phyloP scores from a whole-genome alignment of 495 filamentous ascomycete species.

The Annulohypoxylon stygium region DNA sequence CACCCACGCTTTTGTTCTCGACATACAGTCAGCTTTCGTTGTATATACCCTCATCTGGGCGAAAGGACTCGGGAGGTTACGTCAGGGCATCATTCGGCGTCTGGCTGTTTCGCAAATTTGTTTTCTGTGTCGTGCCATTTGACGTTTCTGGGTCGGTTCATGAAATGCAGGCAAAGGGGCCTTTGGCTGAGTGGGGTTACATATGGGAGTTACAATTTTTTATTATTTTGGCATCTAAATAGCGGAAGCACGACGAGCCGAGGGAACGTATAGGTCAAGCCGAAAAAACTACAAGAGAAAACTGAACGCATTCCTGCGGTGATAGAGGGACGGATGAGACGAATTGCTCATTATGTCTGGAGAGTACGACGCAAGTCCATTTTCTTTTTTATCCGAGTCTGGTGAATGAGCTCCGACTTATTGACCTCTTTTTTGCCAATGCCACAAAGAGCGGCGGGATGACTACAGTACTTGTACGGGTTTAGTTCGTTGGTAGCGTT shows the following conservation, averaged over 20 bases:
- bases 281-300: slow-evolving; percentile 20
- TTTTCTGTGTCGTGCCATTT: slow-evolving; percentile 29
- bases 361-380: slow-evolving; percentile 43
- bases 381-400: slow-evolving; percentile 11
- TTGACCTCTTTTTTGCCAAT: slow-evolving; percentile 17
- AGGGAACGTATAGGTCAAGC: slow-evolving; percentile 30
- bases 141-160: slow-evolving; percentile 34
- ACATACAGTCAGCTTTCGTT: slow-evolving; percentile 49
- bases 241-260: slow-evolving; percentile 33
- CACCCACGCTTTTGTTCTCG: slow-evolving; percentile 41
- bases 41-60: slow-evolving; percentile 54
- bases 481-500: slow-evolving; percentile 30
- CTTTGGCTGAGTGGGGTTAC: slow-evolving; percentile 32
- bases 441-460: slow-evolving; percentile 20
- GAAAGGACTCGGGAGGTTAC: slow-evolving; percentile 51
- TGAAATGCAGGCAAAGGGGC: slow-evolving; percentile 31
- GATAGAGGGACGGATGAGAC: slow-evolving; percentile 35
- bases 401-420: slow-evolving; percentile 28
- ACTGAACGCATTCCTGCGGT: slow-evolving; percentile 29
- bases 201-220: slow-evolving; percentile 35
- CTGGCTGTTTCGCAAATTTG: slow-evolving; percentile 44
- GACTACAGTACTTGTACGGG: slow-evolving; percentile 13
- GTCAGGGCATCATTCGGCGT: slow-evolving; percentile 52
- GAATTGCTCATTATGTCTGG: slow-evolving; percentile 26
- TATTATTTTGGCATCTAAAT: slow-evolving; percentile 31